These are phyloP conservation scores for Talaromyces verruculosus DNA, from an alignment of 2,329 filamentous ascomycete genomes.

Conservation along the genomic window DNA sequence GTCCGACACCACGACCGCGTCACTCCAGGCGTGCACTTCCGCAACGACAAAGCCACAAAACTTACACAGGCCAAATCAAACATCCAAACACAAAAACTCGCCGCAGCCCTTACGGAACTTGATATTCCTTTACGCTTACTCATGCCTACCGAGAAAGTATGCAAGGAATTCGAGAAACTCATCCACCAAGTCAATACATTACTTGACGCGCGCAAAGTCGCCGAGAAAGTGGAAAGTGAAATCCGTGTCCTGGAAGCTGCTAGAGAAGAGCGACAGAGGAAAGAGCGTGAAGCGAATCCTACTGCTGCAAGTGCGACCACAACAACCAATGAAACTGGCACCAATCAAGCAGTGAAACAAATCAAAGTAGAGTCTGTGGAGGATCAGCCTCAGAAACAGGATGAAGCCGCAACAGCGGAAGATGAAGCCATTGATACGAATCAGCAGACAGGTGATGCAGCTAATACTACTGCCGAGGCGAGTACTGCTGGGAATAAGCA, in stretches of 20 bases:
- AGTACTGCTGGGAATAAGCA: constrained; percentile 42
- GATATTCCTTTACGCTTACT: constrained; percentile 48
- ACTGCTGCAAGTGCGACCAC: constrained; percentile 9
- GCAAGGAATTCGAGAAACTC: constrained; percentile 51
- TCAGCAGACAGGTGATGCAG: neutral
- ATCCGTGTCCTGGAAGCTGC: constrained; percentile 49
- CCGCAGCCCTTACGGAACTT: constrained; percentile 48
- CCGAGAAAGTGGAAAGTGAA: constrained; percentile 50
- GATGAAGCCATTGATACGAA: neutral
- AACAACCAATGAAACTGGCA: constrained; percentile 12
- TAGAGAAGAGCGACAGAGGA: constrained; percentile 42
- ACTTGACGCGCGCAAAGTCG: constrained; percentile 49
- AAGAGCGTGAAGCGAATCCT: constrained; percentile 29
- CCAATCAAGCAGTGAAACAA: constrained; percentile 30
- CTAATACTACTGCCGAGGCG: constrained; percentile 24
- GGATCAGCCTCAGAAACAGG: constrained; percentile 25
- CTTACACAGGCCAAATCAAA: constrained; percentile 53
- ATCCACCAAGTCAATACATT: constrained; percentile 49
- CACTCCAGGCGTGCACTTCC: constrained; percentile 82
- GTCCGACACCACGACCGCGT: constrained; percentile 83
- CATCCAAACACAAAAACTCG: constrained; percentile 51
- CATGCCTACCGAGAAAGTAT: constrained; percentile 53
- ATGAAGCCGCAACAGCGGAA: neutral
- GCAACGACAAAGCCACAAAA: constrained; percentile 60
- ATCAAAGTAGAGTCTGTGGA: constrained; percentile 38